Conservation (phyloP, 1,139 yeast genomes). For the Blastobotrys niveus region DNA sequence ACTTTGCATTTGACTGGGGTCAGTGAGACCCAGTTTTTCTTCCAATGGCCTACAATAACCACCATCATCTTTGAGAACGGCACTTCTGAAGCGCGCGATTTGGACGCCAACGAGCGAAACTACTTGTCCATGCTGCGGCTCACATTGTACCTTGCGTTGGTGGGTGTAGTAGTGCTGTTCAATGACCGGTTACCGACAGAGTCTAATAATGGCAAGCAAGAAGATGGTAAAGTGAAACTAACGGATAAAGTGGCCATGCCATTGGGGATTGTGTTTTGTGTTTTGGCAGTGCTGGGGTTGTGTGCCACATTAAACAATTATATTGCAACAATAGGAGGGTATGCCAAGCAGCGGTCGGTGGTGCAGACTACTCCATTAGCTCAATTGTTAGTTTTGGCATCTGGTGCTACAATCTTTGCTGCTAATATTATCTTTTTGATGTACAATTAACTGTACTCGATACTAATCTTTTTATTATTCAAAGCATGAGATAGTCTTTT, state of each 20-base stretch:
- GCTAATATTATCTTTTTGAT: slow-evolving; percentile 23
- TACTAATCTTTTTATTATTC: too few species aligned
- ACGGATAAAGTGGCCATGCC: slow-evolving; percentile 15
- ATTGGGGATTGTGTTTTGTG: slow-evolving; percentile 24
- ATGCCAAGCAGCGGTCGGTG: slow-evolving; percentile 23
- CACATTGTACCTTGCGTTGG: slow-evolving; percentile 27
- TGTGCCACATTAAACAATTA: slow-evolving; percentile 23
- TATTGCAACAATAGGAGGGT: slow-evolving; percentile 22
- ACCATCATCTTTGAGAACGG: slow-evolving; percentile 27
- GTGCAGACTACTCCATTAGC: slow-evolving; percentile 22
- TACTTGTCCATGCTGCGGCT: slow-evolving; percentile 29
- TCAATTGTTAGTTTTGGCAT: slow-evolving; percentile 17
- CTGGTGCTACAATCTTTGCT: slow-evolving; percentile 23
- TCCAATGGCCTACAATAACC: slow-evolving; percentile 3
- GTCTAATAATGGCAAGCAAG: neutral
- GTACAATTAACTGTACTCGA: slow-evolving; percentile 4
- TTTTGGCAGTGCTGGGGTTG: slow-evolving; percentile 21
- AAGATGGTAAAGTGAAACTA: slow-evolving; percentile 3
- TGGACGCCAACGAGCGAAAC: slow-evolving; percentile 34
- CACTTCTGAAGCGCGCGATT: slow-evolving; percentile 35
- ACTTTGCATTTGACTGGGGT: slow-evolving; percentile 11
- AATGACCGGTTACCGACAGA: slow-evolving; percentile 19
- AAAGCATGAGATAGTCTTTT: too few species aligned
- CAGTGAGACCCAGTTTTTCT: slow-evolving; percentile 11
- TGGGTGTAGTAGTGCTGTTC: slow-evolving; percentile 28